Evolutionary conservation across 192 early-diverging fungal genomes (phyloP).

Genomic region (Backusella mclennaniae): DNA sequence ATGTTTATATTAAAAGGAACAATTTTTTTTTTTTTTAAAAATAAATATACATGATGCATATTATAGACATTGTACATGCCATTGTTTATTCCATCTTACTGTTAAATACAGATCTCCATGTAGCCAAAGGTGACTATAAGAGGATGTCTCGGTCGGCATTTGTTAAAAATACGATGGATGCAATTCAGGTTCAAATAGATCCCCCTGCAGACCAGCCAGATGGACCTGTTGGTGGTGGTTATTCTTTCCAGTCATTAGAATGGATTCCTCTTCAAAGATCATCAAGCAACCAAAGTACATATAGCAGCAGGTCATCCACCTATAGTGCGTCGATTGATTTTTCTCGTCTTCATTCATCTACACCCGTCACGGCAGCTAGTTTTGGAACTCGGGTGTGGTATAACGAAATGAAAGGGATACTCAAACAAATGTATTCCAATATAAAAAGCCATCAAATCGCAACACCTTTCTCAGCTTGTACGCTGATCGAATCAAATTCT

Average conservation of each 20-base stretch:
- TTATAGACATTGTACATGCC: conserved; percentile 79
- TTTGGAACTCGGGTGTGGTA: conserved; percentile 5
- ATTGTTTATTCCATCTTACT: conserved; percentile 84
- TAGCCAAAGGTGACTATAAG: conserved; percentile 65
- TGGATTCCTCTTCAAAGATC: conserved; percentile 15
- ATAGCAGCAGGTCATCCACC: not conserved
- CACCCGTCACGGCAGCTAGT: not conserved
- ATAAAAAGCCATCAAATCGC: conserved; percentile 19
- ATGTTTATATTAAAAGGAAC: not conserved
- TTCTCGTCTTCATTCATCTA: not conserved
- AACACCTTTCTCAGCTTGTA: not conserved
- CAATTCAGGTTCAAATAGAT: conserved; percentile 36
- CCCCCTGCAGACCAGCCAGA: not conserved
- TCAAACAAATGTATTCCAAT: conserved; percentile 24
- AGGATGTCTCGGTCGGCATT: conserved; percentile 78
- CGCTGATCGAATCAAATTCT: not conserved
- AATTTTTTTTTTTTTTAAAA: conserved; percentile 4
- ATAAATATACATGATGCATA: not conserved
- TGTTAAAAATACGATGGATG: conserved; percentile 66
- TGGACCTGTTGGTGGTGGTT: not conserved
- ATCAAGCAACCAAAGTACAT: conserved; percentile 8
- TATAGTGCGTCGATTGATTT: not conserved
- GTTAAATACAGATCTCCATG: conserved; percentile 91
- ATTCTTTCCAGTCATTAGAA: not conserved
- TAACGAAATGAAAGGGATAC: conserved; percentile 12